Evolutionary conservation across 371 early-diverging fungal genomes (phyloP), one percentile per base, ranked within the genome.

Genomic region (Syncephalis plumigaleata): DNA sequence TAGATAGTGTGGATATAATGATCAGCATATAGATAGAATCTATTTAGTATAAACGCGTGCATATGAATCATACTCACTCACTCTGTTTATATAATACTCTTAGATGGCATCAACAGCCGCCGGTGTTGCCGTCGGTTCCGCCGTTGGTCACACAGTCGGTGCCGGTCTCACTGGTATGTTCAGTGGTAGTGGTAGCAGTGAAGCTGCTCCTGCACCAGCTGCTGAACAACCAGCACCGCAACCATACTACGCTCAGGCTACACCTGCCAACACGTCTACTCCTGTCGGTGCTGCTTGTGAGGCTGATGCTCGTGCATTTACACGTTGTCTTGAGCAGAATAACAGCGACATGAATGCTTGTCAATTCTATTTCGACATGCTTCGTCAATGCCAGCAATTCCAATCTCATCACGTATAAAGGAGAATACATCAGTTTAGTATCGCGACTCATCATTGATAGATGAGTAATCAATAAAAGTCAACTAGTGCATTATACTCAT

Each of bases 61-160:
- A n/a, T 31, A 31, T 31, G 4, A 31, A 11, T 31, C 31, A 31
- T 31, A 31, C 4, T 31, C 4, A 31, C 31, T 31, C 11, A 31
- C 31, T 31, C 31, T 31, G 11, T 31, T 31, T 4, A 31, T 31
- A 31, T 31, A 11, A 31, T 11, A 11, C 11, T 7, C 11, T 31
- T 31, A 87, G 56, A 81, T 87, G 84, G 91, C 89, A 17, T 66
- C 87, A 16, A 91, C 89, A 20, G 94, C 91, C 36, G 94, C 85
- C 46, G 89, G 89, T 65, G 90, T 91, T 44, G 94, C 91, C 49
- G 81, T 90, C 20, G 92, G 91, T 53, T 74, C 75, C 25, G 77
- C 88, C 24, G 75, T 82, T 22, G 86, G 83, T 42, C 81, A 80
- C 51, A 72, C 71, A 25, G 51, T 83, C 45, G 83, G 70, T 47